phyloP scores from a whole-genome alignment of 1,284 basidiomycete genomes.

The Microbotryomycetes sp. region DNA sequence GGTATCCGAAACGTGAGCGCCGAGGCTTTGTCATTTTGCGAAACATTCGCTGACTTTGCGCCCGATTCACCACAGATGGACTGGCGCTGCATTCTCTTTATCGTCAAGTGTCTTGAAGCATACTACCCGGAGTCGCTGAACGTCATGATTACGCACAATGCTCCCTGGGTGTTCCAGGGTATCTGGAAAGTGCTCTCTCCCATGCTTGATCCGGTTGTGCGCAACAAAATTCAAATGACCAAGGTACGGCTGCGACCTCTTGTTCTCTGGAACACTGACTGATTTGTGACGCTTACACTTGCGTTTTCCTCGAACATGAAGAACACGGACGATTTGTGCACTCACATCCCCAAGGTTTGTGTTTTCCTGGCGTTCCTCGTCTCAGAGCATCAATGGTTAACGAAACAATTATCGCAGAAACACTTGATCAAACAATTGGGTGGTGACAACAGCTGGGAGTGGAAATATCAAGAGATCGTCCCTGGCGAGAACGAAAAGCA shows the following conservation, averaged over 20 bases:
- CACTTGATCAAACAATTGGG: conserved; percentile 30
- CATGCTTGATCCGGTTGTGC: conserved; percentile 39
- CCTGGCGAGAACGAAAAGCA: conserved; percentile 40
- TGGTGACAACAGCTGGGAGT: conserved; percentile 22
- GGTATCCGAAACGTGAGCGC: conserved; percentile 22
- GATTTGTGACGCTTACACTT: too few species aligned
- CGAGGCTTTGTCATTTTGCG: too few species aligned
- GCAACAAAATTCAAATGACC: conserved; percentile 30
- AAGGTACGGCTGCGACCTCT: too few species aligned
- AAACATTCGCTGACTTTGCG: too few species aligned
- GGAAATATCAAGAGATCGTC: conserved; percentile 32
- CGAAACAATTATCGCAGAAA: background rate
- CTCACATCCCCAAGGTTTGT: conserved; percentile 29
- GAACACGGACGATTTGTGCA: conserved; percentile 15
- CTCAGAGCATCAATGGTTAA: background rate
- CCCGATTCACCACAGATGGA: conserved; percentile 12
- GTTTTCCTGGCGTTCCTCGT: background rate
- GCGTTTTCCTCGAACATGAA: conserved; percentile 30
- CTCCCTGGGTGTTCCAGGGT: conserved; percentile 45
- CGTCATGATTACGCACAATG: conserved; percentile 7
- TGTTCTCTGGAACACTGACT: too few species aligned
- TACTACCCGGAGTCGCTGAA: conserved; percentile 45
- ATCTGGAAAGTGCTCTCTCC: conserved; percentile 34
- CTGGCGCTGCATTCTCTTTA: conserved; percentile 30
- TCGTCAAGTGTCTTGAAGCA: conserved; percentile 37